Percentiles rank a stretch among this genome's conserved stretches.
Conservation (phyloP, 495 filamentous ascomycete genomes). For the Penicillium waksmanii region DNA sequence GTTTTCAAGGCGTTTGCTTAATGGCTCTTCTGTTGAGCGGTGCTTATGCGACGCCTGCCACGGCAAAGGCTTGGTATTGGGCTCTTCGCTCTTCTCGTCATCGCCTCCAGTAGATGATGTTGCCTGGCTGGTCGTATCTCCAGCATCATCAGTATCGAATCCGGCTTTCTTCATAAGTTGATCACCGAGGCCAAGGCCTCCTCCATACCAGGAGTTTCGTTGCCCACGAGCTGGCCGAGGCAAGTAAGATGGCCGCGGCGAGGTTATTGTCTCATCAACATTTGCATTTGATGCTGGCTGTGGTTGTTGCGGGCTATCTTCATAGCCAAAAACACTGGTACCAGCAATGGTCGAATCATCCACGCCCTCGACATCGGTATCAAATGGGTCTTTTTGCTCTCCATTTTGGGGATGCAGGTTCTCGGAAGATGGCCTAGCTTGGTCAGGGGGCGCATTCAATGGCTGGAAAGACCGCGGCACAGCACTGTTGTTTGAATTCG, state of each 20-base stretch:
- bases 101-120: conserved; percentile 40
- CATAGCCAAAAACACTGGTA: conserved; percentile 42
- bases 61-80: conserved; percentile 19
- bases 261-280: conserved; percentile 22
- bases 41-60: conserved; percentile 36
- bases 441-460: conserved; percentile 15
- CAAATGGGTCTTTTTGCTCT: conserved; percentile 42
- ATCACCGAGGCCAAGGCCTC: conserved; percentile 38
- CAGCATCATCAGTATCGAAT: conserved; percentile 42
- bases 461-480: conserved; percentile 24
- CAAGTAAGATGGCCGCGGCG: conserved; percentile 32
- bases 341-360: conserved; percentile 52
- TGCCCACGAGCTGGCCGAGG: conserved; percentile 30
- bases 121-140: conserved; percentile 37
- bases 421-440: conserved; percentile 18
- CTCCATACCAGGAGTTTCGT: conserved; percentile 43
- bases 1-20: conserved; percentile 46
- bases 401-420: conserved; percentile 21
- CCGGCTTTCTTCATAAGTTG: conserved; percentile 41
- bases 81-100: conserved; percentile 36
- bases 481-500: conserved; percentile 23
- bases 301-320: conserved; percentile 33
- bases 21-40: conserved; percentile 38
- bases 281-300: conserved; percentile 28
- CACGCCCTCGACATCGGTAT: conserved; percentile 50